These are phyloP conservation scores for Alternaria triticimaculans DNA, from an alignment of 2,329 filamentous ascomycete genomes.

Conservation along the genomic window DNA sequence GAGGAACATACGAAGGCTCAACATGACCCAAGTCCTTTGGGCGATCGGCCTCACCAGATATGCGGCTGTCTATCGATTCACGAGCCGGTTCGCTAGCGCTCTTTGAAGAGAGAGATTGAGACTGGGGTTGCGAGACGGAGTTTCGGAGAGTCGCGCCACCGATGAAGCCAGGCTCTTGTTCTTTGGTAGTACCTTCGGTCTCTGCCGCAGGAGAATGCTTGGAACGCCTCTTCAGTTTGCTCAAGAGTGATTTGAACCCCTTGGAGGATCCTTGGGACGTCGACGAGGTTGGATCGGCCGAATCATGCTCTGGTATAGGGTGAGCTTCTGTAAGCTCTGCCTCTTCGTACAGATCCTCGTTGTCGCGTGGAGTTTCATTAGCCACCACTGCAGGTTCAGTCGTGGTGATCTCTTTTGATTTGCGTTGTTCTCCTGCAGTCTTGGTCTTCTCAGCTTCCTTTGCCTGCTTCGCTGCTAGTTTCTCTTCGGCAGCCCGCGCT, in stretches of 20 bases:
- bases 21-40: conserved; percentile 22
- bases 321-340: conserved; percentile 14
- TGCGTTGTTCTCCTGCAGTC: conserved; percentile 63
- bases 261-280: conserved; percentile 42
- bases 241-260: conserved; percentile 47
- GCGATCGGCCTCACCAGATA: conserved; percentile 8
- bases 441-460: conserved; percentile 55
- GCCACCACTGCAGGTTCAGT: conserved; percentile 14
- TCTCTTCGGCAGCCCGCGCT: conserved; percentile 60
- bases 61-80: conserved; percentile 9
- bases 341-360: conserved; percentile 31
- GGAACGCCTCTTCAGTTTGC: conserved; percentile 49
- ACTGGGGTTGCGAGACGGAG: conserved; percentile 26
- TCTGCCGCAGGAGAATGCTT: conserved; percentile 34
- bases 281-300: conserved; percentile 26
- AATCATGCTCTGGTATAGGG: conserved; percentile 11
- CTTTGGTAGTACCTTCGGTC: conserved; percentile 19
- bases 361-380: conserved; percentile 5
- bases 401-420: conserved; percentile 48
- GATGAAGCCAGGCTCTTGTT: conserved; percentile 49
- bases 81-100: conserved; percentile 5
- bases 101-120: conserved; percentile 17
- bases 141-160: conserved; percentile 51
- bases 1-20: conserved; percentile 20
- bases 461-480: conserved; percentile 44